phyloP scores from a whole-genome alignment of 228 moss, liverwort and hornwort species.

The Sphagnum fallax region DNA sequence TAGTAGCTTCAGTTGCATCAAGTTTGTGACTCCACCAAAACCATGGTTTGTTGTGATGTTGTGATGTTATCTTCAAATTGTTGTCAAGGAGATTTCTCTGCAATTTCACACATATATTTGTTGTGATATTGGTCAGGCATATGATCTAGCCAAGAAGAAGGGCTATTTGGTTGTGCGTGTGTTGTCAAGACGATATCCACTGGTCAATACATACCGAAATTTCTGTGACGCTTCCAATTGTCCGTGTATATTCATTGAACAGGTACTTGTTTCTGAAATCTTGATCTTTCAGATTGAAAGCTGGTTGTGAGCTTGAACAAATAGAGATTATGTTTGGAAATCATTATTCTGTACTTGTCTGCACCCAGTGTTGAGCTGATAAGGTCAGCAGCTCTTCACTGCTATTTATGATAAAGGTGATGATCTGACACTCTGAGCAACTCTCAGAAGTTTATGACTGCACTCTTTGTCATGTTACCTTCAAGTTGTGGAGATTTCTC shows the following conservation, averaged over 20 bases:
- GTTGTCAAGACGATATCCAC: conserved; percentile 60
- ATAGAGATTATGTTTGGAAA: not conserved
- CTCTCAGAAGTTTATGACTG: too few relatives aligned
- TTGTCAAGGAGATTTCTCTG: too few relatives aligned
- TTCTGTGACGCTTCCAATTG: conserved; percentile 73
- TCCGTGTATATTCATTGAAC: conserved; percentile 73
- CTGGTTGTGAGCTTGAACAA: not conserved
- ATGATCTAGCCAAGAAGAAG: conserved; percentile 78
- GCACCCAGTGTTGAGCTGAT: not conserved
- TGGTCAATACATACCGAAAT: conserved; percentile 78
- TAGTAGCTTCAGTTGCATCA: too few relatives aligned
- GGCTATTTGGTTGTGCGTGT: conserved; percentile 74
- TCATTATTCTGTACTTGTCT: not conserved
- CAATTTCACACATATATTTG: too few relatives aligned
- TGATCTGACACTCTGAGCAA: too few relatives aligned
- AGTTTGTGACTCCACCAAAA: too few relatives aligned
- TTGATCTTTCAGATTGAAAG: not conserved
- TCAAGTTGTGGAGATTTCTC: too few relatives aligned
- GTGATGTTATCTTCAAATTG: too few relatives aligned
- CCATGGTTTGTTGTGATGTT: too few relatives aligned
- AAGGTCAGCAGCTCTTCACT: not conserved
- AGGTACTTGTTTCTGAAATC: conserved; percentile 25
- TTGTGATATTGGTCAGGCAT: conserved; percentile 23
- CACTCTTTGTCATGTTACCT: too few relatives aligned
- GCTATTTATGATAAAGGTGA: too few relatives aligned